Percentiles rank a stretch among this genome's conserved stretches.
Conservation (phyloP, 129 eudicot genomes). For the Calendula officinalis region DNA sequence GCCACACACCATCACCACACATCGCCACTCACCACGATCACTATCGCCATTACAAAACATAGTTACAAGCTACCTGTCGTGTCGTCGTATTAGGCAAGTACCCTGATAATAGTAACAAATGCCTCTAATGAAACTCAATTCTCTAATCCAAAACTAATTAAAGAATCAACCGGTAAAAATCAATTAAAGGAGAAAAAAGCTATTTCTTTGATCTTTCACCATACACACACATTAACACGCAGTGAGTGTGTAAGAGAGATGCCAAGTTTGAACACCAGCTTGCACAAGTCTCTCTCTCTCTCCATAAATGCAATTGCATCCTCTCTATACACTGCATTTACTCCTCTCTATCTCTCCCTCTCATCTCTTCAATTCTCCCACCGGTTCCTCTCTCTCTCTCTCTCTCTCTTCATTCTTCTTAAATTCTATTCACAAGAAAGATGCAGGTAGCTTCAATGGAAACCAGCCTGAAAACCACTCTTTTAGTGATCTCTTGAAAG, state of each 20-base stretch:
- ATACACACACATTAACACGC: conserved; percentile 21
- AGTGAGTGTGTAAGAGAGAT: conserved; percentile 19
- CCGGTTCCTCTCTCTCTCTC: conserved; percentile 34
- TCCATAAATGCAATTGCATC: conserved; percentile 42
- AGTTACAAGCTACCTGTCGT: too few relatives aligned
- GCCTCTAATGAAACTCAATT: too few relatives aligned
- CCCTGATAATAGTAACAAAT: too few relatives aligned
- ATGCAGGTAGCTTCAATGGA: conserved; percentile 39
- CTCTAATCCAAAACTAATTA: too few relatives aligned
- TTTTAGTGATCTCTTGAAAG: conserved; percentile 36
- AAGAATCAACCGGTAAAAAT: too few relatives aligned
- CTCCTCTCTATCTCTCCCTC: conserved; percentile 39
- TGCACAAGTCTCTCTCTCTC: conserved; percentile 41
- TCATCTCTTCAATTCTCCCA: conserved; percentile 44
- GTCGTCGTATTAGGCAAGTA: too few relatives aligned
- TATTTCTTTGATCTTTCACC: too few relatives aligned
- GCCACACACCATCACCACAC: too few relatives aligned
- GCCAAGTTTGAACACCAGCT: conserved; percentile 33
- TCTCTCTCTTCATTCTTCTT: conserved; percentile 38
- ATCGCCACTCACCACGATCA: too few relatives aligned
- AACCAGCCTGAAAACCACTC: conserved; percentile 38
- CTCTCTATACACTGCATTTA: conserved; percentile 41
- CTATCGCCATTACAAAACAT: too few relatives aligned
- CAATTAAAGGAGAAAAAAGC: too few relatives aligned
- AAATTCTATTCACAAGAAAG: conserved; percentile 42